These are phyloP conservation scores for Leishmania lainsoni DNA, from an alignment of 208 protist genomes.

Conservation along the genomic window DNA sequence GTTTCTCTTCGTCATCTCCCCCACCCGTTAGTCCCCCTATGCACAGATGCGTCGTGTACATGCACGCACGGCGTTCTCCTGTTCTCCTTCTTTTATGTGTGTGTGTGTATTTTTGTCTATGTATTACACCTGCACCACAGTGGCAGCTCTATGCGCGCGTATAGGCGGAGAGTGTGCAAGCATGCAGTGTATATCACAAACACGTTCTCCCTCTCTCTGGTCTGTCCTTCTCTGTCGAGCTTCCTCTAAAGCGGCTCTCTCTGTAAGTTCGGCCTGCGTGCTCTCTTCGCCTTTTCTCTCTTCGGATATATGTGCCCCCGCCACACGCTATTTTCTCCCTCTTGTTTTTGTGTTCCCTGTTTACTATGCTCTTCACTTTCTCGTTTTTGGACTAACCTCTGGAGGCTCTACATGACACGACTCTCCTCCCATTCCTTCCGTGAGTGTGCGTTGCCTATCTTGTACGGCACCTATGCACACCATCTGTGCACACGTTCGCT, in stretches of 20 bases:
- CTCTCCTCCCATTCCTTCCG: neutral
- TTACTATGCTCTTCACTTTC: neutral
- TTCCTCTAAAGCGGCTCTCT: too few relatives aligned
- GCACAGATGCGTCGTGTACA: neutral
- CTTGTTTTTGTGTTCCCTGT: neutral
- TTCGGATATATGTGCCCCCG: too few relatives aligned
- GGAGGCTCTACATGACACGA: neutral
- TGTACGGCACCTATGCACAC: neutral
- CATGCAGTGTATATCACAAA: too few relatives aligned
- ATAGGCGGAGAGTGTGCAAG: neutral
- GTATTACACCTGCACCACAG: neutral
- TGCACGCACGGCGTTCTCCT: neutral
- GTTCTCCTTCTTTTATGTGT: neutral
- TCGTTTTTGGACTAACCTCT: neutral
- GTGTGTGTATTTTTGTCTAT: neutral
- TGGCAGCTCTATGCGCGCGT: neutral
- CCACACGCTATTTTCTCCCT: neutral
- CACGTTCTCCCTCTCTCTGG: too few relatives aligned
- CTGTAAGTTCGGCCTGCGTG: neutral
- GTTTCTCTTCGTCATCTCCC: neutral
- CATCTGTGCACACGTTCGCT: neutral
- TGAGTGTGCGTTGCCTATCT: neutral
- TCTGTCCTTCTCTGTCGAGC: too few relatives aligned
- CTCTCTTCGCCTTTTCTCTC: neutral
- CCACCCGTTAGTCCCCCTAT: neutral